phyloP scores from a whole-genome alignment of 176 grass and related monocot species.

The Triticum dicoccoides region DNA sequence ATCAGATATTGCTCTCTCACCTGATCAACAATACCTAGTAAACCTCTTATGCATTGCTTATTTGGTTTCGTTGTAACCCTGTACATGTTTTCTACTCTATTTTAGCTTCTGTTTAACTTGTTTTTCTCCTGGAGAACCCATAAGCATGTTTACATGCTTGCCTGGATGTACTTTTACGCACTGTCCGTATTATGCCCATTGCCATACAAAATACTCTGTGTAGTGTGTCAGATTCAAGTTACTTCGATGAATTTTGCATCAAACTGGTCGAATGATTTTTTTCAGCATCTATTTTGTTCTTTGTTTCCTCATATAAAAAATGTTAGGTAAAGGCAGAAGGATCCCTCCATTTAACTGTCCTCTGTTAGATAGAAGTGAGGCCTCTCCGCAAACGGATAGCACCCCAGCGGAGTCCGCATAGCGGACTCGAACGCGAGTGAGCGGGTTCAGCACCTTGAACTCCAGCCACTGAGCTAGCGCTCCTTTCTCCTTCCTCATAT shows the following conservation, averaged over 20 bases:
- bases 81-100: background rate
- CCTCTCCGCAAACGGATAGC: background rate
- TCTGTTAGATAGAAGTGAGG: background rate
- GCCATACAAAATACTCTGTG: background rate
- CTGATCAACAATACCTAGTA: conserved; percentile 56
- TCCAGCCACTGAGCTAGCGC: background rate
- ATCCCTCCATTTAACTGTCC: background rate
- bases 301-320: background rate
- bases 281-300: background rate
- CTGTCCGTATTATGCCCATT: background rate
- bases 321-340: background rate
- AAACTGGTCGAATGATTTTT: background rate
- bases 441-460: background rate
- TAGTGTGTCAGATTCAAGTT: background rate
- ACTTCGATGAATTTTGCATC: background rate
- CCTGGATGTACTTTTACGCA: background rate
- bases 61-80: background rate
- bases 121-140: background rate
- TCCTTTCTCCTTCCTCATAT: background rate
- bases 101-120: background rate
- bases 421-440: background rate
- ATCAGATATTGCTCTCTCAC: conserved; percentile 63
- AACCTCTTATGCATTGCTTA: background rate
- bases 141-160: background rate
- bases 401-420: background rate